Conservation (phyloP, 208 protist genomes). For the Trypanosoma caninum region DNA sequence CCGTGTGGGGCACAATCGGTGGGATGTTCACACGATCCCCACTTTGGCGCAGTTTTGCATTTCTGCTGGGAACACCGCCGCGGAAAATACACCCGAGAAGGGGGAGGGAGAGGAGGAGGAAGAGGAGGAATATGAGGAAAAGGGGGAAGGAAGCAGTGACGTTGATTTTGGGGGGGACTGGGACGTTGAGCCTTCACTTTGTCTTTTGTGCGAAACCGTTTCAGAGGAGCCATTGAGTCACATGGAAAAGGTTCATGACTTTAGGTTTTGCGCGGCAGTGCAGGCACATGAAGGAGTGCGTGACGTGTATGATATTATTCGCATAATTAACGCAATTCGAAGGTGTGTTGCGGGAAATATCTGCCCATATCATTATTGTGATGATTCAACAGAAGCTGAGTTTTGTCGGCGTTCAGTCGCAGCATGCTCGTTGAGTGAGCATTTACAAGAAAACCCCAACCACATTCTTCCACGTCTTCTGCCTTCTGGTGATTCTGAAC, state of each 20-base stretch:
- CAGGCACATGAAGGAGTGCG: slow-evolving; percentile 35
- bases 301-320: slow-evolving; percentile 79
- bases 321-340: slow-evolving; percentile 68
- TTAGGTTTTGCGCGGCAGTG: slow-evolving; percentile 47
- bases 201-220: slow-evolving; percentile 54
- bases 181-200: slow-evolving; percentile 40
- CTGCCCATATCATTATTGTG: slow-evolving; percentile 32
- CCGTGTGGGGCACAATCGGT: slow-evolving; percentile 28
- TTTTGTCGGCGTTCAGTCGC: slow-evolving; percentile 15
- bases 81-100: background rate
- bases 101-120: slow-evolving; percentile 6
- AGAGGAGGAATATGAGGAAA: slow-evolving; percentile 17
- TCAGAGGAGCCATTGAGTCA: slow-evolving; percentile 47
- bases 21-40: slow-evolving; percentile 50
- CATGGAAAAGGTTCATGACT: slow-evolving; percentile 44
- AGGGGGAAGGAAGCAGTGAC: slow-evolving; percentile 10
- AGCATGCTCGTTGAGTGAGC: slow-evolving; percentile 37
- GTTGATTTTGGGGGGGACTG: slow-evolving; percentile 53
- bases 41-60: slow-evolving; percentile 41
- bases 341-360: slow-evolving; percentile 27
- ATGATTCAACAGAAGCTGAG: slow-evolving; percentile 20
- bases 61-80: background rate
- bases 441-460: slow-evolving; percentile 26
- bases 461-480: slow-evolving; percentile 53
- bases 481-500: slow-evolving; percentile 29